These are phyloP conservation scores for Leccinum longicurvipes DNA, from an alignment of 768 basidiomycete species.

Conservation along the genomic window DNA sequence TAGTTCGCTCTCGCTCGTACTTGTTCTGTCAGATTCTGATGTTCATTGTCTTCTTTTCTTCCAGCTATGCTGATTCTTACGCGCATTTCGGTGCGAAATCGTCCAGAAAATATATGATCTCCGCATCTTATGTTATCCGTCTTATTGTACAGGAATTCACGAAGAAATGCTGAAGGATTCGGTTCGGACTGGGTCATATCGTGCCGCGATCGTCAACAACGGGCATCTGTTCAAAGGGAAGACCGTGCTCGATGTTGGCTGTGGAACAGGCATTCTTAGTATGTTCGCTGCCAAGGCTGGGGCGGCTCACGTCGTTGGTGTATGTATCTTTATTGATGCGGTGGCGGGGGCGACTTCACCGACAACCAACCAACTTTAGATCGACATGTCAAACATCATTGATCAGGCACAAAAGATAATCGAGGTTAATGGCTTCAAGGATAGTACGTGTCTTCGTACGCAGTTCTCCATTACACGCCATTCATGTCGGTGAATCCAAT, in stretches of 20 bases:
- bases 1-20: constrained; percentile 58
- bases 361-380: constrained; percentile 42
- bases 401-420: constrained; percentile 98
- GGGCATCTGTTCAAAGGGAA: constrained; percentile 94
- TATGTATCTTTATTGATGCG: constrained; percentile 37
- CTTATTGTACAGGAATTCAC: constrained; percentile 70
- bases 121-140: constrained; percentile 5
- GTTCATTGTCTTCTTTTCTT: constrained; percentile 32
- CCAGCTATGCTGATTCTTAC: constrained; percentile 93
- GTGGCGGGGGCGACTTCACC: constrained; percentile 9
- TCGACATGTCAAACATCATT: constrained; percentile 99
- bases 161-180: constrained; percentile 99
- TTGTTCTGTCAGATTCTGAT: constrained; percentile 37
- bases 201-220: constrained; percentile 92
- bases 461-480: not conserved
- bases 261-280: constrained; percentile 95
- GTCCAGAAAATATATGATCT: not conserved
- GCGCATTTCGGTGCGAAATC: constrained; percentile 79
- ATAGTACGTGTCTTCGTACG: constrained; percentile 62
- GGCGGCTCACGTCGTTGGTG: constrained; percentile 90
- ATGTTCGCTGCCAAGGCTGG: constrained; percentile 99
- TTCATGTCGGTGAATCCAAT: constrained; percentile 6
- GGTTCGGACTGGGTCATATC: constrained; percentile 94
- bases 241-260: constrained; percentile 96
- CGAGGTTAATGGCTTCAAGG: constrained; percentile 92